A percentile compares a stretch with the other conserved stretches of the same genome.
Evolutionary conservation across 148 eudicot species (phyloP).

Genomic region (Polygonum aviculare): DNA sequence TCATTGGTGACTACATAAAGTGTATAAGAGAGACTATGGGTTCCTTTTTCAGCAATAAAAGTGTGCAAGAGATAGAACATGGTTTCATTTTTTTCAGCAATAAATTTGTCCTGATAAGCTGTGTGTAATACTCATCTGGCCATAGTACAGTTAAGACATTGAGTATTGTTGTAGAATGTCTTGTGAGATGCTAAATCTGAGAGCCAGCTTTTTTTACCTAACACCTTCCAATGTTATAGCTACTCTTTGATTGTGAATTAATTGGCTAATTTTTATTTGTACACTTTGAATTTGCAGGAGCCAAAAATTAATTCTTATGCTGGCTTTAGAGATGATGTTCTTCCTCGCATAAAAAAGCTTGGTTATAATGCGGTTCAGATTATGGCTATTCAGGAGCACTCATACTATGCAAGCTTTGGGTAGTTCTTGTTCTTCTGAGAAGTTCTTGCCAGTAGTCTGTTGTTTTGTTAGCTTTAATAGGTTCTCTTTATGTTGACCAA

Average conservation of each 20-base stretch:
- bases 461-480: neutral
- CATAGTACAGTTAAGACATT: neutral
- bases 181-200: neutral
- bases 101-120: neutral
- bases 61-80: neutral
- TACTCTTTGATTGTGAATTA: neutral
- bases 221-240: neutral
- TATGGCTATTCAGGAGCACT: constrained; percentile 99
- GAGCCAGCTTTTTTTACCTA: neutral
- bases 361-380: constrained; percentile 99
- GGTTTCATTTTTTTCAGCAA: neutral
- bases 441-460: neutral
- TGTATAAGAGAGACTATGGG: neutral
- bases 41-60: neutral
- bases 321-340: constrained; percentile 93
- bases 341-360: constrained; percentile 87
- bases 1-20: neutral
- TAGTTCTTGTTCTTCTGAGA: constrained; percentile 18
- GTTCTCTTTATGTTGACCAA: neutral
- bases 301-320: constrained; percentile 85
- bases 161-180: neutral
- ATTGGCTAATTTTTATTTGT: neutral
- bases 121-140: neutral
- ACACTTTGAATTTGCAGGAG: constrained; percentile 52
- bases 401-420: constrained; percentile 99